phyloP scores from a whole-genome alignment of 2,329 filamentous ascomycete genomes.

The Aspergillus piperis region DNA sequence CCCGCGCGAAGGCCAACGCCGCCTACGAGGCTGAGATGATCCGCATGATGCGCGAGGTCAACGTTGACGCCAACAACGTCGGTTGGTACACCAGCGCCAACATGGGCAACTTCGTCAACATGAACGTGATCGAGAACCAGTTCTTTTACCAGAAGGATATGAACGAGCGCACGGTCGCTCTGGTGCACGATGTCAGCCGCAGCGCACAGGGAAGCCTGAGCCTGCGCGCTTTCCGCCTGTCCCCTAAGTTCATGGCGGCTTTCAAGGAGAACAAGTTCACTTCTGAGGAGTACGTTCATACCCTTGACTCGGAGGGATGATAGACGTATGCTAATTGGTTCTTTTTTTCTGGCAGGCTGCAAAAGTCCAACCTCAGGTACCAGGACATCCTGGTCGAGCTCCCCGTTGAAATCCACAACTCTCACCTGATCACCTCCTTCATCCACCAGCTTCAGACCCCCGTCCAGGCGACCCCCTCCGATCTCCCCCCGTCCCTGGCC shows the following conservation, averaged over 20 bases:
- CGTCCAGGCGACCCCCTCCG: conserved; percentile 65
- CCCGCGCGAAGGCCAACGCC: conserved; percentile 85
- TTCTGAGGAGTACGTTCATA: conserved; percentile 74
- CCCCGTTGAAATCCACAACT: conserved; percentile 90
- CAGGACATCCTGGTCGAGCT: conserved; percentile 92
- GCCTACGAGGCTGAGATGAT: conserved; percentile 96
- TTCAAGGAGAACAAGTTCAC: conserved; percentile 99
- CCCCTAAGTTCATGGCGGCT: conserved; percentile 80
- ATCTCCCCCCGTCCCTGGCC: conserved; percentile 75
- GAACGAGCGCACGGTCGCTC: conserved; percentile 81
- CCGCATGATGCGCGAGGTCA: conserved; percentile 92
- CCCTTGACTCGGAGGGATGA: too few species aligned
- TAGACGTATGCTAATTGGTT: conserved; percentile 13
- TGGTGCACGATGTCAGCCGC: conserved; percentile 94
- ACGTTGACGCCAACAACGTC: conserved; percentile 95
- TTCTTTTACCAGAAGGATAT: conserved; percentile 92
- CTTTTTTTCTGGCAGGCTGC: conserved; percentile 61
- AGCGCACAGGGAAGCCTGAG: conserved; percentile 90
- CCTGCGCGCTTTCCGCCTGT: conserved; percentile 87
- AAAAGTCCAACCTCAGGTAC: conserved; percentile 91
- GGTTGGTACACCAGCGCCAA: conserved; percentile 99
- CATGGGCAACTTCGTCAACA: conserved; percentile 97
- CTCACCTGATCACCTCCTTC: conserved; percentile 91
- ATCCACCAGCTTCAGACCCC: conserved; percentile 83
- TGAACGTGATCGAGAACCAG: conserved; percentile 96